A percentile compares a stretch with the other conserved stretches of the same genome.
phyloP scores from a whole-genome alignment of 2,329 filamentous ascomycete genomes.

The Trichoderma sp. region DNA sequence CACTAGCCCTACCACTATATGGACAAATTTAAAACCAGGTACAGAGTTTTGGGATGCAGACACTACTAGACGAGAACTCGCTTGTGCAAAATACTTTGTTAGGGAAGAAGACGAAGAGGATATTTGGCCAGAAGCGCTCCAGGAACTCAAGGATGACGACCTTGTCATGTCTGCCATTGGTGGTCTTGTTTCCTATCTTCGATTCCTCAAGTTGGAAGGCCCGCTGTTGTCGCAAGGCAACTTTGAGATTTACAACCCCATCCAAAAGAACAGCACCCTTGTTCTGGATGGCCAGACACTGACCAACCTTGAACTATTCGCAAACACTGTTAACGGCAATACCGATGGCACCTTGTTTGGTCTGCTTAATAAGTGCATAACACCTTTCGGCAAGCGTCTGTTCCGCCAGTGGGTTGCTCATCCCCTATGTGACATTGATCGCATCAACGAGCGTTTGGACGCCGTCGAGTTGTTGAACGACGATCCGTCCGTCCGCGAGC shows the following conservation, averaged over 20 bases:
- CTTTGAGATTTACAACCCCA: constrained; percentile 89
- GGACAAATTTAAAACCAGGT: constrained; percentile 85
- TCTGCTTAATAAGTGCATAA: constrained; percentile 90
- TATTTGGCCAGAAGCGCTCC: constrained; percentile 72
- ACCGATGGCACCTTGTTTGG: constrained; percentile 83
- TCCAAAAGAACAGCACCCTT: constrained; percentile 82
- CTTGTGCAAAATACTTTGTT: constrained; percentile 75
- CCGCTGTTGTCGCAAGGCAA: constrained; percentile 86
- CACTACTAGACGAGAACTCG: constrained; percentile 75
- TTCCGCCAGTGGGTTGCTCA: constrained; percentile 98
- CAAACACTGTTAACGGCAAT: constrained; percentile 86
- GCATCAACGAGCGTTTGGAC: constrained; percentile 91
- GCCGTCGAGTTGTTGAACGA: constrained; percentile 91
- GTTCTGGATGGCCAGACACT: constrained; percentile 94
- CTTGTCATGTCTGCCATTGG: constrained; percentile 87
- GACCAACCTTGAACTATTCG: constrained; percentile 96
- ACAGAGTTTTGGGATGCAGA: constrained; percentile 92
- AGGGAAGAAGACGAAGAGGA: constrained; percentile 55
- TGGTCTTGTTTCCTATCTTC: constrained; percentile 82
- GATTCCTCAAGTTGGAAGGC: constrained; percentile 81
- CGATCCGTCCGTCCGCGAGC: constrained; percentile 74
- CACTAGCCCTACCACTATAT: constrained; percentile 85
- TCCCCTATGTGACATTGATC: constrained; percentile 78
- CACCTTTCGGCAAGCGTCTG: constrained; percentile 93
- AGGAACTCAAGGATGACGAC: constrained; percentile 72